phyloP scores from a whole-genome alignment of 2,329 filamentous ascomycete species.

The Calonectria pseudoreteaudii region DNA sequence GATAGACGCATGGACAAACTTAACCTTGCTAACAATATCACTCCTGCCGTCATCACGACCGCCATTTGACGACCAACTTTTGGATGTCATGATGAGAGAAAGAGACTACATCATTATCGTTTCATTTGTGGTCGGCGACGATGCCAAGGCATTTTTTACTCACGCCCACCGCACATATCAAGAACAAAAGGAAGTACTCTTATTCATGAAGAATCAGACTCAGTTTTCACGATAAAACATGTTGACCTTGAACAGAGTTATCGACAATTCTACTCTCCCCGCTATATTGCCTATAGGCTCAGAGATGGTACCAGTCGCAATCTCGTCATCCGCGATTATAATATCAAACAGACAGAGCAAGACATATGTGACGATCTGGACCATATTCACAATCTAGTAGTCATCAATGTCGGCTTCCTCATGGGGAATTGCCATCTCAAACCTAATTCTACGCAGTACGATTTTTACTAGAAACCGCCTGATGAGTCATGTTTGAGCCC shows the following conservation, averaged over 20 bases:
- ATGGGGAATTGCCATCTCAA: constrained; percentile 74
- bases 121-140: constrained; percentile 75
- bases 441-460: constrained; percentile 80
- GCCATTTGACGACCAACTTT: constrained; percentile 73
- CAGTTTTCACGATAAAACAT: constrained; percentile 54
- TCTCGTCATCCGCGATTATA: constrained; percentile 73
- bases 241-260: constrained; percentile 77
- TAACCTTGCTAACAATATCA: constrained; percentile 71
- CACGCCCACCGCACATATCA: constrained; percentile 75
- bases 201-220: no score
- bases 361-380: constrained; percentile 79
- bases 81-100: constrained; percentile 74
- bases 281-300: constrained; percentile 74
- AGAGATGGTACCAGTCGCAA: constrained; percentile 78
- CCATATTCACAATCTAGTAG: constrained; percentile 83
- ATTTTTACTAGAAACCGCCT: constrained; percentile 83
- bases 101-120: constrained; percentile 72
- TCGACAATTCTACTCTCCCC: constrained; percentile 74
- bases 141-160: constrained; percentile 73
- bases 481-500: constrained; percentile 69
- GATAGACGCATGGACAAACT: constrained; percentile 62
- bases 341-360: constrained; percentile 69
- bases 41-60: constrained; percentile 73
- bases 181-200: constrained; percentile 72
- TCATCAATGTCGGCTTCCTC: constrained; percentile 73